Evolutionary conservation across 1,139 yeast genomes (phyloP), one percentile per base, ranked within the genome.

Genomic region (Yamadazyma oceani): DNA sequence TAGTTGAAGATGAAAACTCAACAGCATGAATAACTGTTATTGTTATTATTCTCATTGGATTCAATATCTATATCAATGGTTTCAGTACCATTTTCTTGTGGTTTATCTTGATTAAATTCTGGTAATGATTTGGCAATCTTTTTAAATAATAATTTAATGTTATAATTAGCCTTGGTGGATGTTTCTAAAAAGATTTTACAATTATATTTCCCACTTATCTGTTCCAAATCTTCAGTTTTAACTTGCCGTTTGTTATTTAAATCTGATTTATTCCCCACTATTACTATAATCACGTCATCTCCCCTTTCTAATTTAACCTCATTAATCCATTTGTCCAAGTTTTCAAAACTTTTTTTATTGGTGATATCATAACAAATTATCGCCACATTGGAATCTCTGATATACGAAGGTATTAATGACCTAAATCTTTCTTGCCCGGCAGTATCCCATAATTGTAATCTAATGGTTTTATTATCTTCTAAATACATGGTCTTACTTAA

Each of bases 331-430:
- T 56, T 72, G 50, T 52, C 73, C 51, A 79, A 82, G 41, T 85
- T 63, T 69, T 82, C 82, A 64, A 92, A 92, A 15, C 95, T 81
- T 55, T 85, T 85, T 46, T 78, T 82, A 54, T 80, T 85, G 27
- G 97, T 87, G 45, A 92, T 85, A 60, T 92, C 98, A 65, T 90
- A 92, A 29, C 95, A 96, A 27, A 92, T 82, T 36, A 92, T 95
- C 0, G 98, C 97, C 17, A 92, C 98, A 54, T 89, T 89, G n/a
- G 95, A 84, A 62, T 92, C 98, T 49, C 98, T 77, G 42, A 92
- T 92, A 57, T 92, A 92, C 11, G 95, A 84, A 2, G 98, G 97
- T 29, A 75, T 76, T 50, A 78, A 70, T 33, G 62, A 67, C 48
- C 82, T 62, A 54, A 77, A 79, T 42, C 83, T 57, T 53, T 78